Base-by-base conservation (phyloP, 441 rosid genomes). In the Populus hybrid region DNA sequence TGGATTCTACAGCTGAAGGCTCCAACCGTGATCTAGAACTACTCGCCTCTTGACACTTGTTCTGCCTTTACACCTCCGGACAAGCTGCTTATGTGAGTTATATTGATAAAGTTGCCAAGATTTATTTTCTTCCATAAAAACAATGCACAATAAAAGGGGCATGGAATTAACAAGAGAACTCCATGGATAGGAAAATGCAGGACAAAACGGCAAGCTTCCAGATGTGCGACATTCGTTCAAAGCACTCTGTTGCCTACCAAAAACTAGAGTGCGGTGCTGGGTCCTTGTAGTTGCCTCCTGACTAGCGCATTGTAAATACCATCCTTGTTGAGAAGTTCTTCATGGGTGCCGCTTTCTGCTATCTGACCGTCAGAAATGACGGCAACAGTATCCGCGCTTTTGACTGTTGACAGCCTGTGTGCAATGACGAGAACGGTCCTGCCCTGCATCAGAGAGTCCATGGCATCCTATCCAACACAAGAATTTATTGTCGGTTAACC, bases 391-490 rank as follows among this genome's bases (percentile, higher is more conserved):
- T 93, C 90, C 66, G 98, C 97, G 38, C 87, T 92, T 88, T 93
- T 87, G 59, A 94, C 93, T 0, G 98, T 94, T 3, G 99, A 94
- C n/a, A 93, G 85, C 82, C 97, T 83, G 84, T 93, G 97, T 23
- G 99, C 99, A 83, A 94, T 94, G 20, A 94, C 97, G 33, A 94
- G 86, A 73, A 94, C 97, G 0, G 97, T 94, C 87, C 99, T 92
- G 64, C 97, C 95, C 66, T 81, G 87, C 99, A 94, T 92, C 65
- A 94, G 85, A 66, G 98, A 92, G 42, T 93, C 97, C 97, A 93
- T 90, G 0, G 98, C 98, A 77, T 93, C 98, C 97, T 91, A 21
- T 66, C 6, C 56, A 26, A 23, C 40, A 56, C 6, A 71, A 0
- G 11, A 7, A 7, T 24, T 23, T 18, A 38, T 11, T 50, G n/a